Conservation (phyloP, 2,329 filamentous ascomycete species). For the Alternaria incomplexa region DNA sequence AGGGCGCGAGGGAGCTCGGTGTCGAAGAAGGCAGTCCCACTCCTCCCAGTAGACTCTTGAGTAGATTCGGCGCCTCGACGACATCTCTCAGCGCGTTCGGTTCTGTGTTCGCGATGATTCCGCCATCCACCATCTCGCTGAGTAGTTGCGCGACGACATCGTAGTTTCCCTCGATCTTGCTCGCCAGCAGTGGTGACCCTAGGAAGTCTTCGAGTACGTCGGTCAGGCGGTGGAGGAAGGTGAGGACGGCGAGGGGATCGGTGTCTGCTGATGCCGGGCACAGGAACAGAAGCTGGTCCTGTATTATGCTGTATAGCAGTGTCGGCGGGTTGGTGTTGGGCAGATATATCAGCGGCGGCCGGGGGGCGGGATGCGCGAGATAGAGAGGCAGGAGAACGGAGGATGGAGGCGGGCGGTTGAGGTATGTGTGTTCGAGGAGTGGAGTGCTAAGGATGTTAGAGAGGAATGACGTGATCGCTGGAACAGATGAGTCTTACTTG, state of each 20-base stretch:
- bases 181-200: slow-evolving; percentile 81
- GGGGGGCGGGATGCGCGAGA: slow-evolving; percentile 78
- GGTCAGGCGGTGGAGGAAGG: slow-evolving; percentile 91
- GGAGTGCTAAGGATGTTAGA: slow-evolving; percentile 66
- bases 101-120: slow-evolving; percentile 87
- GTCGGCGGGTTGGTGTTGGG: slow-evolving; percentile 83
- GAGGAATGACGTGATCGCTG: neutral
- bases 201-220: slow-evolving; percentile 95
- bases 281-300: slow-evolving; percentile 86
- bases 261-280: slow-evolving; percentile 84
- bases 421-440: slow-evolving; percentile 88
- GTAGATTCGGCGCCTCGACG: slow-evolving; percentile 88
- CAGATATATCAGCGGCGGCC: slow-evolving; percentile 86
- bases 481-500: slow-evolving; percentile 67
- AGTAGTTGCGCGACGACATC: slow-evolving; percentile 93
- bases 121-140: slow-evolving; percentile 95
- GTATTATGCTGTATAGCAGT: slow-evolving; percentile 84
- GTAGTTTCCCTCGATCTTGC: slow-evolving; percentile 87
- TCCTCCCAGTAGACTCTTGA: slow-evolving; percentile 86
- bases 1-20: slow-evolving; percentile 37
- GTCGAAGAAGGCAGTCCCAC: slow-evolving; percentile 73
- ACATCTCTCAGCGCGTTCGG: slow-evolving; percentile 89
- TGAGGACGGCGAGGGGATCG: slow-evolving; percentile 86
- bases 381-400: slow-evolving; percentile 82
- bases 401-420: slow-evolving; percentile 78